Base-by-base conservation (phyloP, 306 rosid genomes). In the Cicer bijugum region DNA sequence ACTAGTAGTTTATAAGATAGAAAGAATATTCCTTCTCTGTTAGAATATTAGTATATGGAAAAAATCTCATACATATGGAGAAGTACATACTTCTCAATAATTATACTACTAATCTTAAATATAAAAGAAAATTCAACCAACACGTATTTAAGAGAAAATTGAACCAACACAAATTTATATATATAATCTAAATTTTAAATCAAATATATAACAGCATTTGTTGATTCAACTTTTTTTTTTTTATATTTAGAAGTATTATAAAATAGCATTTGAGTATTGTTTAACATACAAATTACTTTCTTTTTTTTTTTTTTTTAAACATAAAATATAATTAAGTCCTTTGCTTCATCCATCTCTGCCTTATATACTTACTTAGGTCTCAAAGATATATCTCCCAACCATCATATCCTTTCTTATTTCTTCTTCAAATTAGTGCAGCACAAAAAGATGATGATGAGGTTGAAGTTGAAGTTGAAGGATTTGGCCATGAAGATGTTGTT, bases 21-120 rank as follows among this genome's bases (percentile, higher is more conserved):
- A 48, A 82, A 53, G 85, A 48, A 82, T 67, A 74, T 83, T 67
- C 83, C 76, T 39, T 33, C 60, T 74, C 17, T 37, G 52, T 51
- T 63, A 52, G n/a, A 28, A 28, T 70, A 61, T 37, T 60, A 37
- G 76, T 35, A 37, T 39, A 42, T 52, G 55, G 3, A 47, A 61
- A 61, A 37, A 64, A n/a, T 40, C 66, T 45, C 10, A 64, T 60
- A 52, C 75, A 53, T 43, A 59, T 59, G 66, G 44, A 59, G 42
- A 59, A 55, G 6, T 19, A 33, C 17, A 33, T 28, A 2, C 33
- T 19, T 1, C 1, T 19, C 20, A 19, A 19, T 19, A 28, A 0
- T 28, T 28, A 28, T 28, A 28, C 35, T 0, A 4, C 5, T 4
- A 0, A 0, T 3, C 0, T 4, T 28, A 28, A 28, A 28, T 28